phyloP scores from a whole-genome alignment of 495 filamentous ascomycete genomes.

The Annulohypoxylon stygium region DNA sequence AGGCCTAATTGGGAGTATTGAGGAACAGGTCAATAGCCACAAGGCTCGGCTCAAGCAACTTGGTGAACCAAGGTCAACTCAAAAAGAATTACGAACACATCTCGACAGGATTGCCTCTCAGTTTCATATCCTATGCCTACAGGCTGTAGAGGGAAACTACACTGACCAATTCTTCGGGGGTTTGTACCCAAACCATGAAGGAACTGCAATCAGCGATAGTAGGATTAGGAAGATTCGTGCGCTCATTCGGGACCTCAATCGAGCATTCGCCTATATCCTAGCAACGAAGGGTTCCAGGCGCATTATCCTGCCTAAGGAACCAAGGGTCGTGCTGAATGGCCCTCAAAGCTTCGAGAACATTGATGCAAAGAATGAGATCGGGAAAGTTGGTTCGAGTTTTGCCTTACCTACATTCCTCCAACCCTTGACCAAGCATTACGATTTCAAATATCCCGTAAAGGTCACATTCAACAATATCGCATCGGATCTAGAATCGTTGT shows the following conservation, averaged over 20 bases:
- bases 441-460: conserved; percentile 37
- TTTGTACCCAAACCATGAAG: conserved; percentile 9
- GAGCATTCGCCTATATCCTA: conserved; percentile 39
- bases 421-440: conserved; percentile 37
- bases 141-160: conserved; percentile 46
- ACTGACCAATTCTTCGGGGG: conserved; percentile 41
- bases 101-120: conserved; percentile 43
- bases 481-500: conserved; percentile 23
- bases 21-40: conserved; percentile 23
- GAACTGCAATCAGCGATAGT: background rate
- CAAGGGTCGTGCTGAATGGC: background rate
- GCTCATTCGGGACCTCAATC: conserved; percentile 45
- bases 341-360: background rate
- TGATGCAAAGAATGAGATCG: background rate
- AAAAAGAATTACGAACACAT: conserved; percentile 28
- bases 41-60: conserved; percentile 25
- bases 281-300: conserved; percentile 40
- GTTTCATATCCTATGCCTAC: conserved; percentile 40
- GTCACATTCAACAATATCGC: conserved; percentile 31
- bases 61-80: conserved; percentile 38
- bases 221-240: conserved; percentile 46
- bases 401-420: conserved; percentile 41
- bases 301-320: conserved; percentile 33
- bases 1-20: conserved; percentile 48
- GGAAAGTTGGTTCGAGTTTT: background rate